Conservation (phyloP, 805 yeast genomes). For the Trichomonascus vanleenenianus region DNA sequence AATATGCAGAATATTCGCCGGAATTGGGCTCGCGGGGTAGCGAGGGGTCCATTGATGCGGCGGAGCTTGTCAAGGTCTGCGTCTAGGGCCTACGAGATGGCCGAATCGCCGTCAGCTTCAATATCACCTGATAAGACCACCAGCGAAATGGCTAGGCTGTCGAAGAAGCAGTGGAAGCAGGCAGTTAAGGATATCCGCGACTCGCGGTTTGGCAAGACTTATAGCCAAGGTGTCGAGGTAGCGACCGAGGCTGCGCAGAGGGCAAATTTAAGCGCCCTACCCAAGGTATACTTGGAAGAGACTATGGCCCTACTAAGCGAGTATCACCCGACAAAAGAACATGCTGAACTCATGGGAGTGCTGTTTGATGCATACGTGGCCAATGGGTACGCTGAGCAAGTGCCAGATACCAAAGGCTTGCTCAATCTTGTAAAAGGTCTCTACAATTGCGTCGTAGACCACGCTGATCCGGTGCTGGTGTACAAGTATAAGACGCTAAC, state of each 20-base stretch:
- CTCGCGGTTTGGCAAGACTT: too few species aligned
- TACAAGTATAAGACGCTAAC: not conserved
- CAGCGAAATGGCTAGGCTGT: too few species aligned
- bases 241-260: too few species aligned
- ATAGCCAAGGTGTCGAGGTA: too few species aligned
- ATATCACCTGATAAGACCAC: too few species aligned
- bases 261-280: too few species aligned
- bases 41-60: too few species aligned
- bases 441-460: not conserved
- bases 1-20: not conserved
- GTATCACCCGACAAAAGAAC: not conserved
- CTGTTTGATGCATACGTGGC: not conserved
- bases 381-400: not conserved
- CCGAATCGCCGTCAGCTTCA: too few species aligned
- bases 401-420: not conserved
- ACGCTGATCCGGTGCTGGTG: not conserved
- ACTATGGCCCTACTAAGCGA: not conserved
- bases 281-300: not conserved
- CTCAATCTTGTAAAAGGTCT: not conserved
- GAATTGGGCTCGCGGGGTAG: not conserved
- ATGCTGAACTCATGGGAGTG: not conserved
- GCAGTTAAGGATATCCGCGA: too few species aligned
- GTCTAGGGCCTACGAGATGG: too few species aligned
- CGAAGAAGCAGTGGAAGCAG: too few species aligned
- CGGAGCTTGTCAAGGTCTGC: too few species aligned